phyloP scores from a whole-genome alignment of 352 stramenopile species.

The Pythium monospermum region DNA sequence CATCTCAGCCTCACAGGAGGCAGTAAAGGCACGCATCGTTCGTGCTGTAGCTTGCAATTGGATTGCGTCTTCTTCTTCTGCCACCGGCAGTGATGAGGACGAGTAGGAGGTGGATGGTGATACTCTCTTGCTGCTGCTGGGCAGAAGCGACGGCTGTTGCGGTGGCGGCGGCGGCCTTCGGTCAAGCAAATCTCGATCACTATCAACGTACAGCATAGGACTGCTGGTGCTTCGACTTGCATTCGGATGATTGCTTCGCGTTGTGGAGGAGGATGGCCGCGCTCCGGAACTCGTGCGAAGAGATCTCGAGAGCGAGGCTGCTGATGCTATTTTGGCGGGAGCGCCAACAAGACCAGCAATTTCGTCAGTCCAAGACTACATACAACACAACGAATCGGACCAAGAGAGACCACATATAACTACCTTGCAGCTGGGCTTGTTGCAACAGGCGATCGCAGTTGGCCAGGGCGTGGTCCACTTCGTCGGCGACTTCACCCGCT shows the following conservation, averaged over 20 bases:
- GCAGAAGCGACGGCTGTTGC: too few species aligned
- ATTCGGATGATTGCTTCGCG: not conserved
- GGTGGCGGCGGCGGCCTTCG: not conserved
- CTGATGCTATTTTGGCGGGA: not conserved
- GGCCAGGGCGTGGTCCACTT: slow-evolving; percentile 46
- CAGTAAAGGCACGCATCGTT: slow-evolving; percentile 30
- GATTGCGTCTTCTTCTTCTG: slow-evolving; percentile 14
- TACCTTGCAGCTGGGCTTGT: slow-evolving; percentile 20
- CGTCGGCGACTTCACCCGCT: slow-evolving; percentile 38
- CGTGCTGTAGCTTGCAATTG: slow-evolving; percentile 28
- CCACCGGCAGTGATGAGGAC: not conserved
- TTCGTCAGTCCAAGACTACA: not conserved
- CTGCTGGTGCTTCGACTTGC: not conserved
- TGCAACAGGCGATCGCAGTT: slow-evolving; percentile 49
- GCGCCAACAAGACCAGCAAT: not conserved
- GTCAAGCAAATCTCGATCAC: too few species aligned
- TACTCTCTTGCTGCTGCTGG: too few species aligned
- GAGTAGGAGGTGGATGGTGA: slow-evolving; percentile 12
- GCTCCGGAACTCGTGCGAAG: not conserved
- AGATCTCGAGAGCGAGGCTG: slow-evolving; percentile 11
- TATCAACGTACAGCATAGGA: too few species aligned
- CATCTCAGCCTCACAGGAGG: slow-evolving; percentile 33
- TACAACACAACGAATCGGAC: not conserved
- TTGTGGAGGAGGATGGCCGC: not conserved
- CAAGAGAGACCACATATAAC: too few species aligned